phyloP scores from a whole-genome alignment of 202 grass and related monocot species.

The Dendrocalamus latiflorus region DNA sequence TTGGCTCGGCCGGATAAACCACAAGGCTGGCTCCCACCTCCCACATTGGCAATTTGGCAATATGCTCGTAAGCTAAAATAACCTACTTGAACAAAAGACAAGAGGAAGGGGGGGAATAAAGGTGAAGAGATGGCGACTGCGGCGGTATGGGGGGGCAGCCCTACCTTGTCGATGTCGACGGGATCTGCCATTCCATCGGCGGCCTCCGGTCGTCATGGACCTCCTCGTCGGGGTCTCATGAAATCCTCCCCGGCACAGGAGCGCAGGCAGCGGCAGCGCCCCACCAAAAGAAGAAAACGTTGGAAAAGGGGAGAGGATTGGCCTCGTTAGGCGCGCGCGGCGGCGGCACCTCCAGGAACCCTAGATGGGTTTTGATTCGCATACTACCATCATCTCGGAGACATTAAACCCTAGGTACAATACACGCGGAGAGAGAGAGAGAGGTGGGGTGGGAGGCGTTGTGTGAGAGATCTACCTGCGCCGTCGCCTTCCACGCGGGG shows the following conservation, averaged over 20 bases:
- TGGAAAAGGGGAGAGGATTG: not conserved
- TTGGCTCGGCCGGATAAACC: not conserved
- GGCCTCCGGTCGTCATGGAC: slow-evolving; percentile 65
- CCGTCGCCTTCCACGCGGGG: no score
- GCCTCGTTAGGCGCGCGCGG: no score
- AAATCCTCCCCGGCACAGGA: not conserved
- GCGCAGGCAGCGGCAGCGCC: not conserved
- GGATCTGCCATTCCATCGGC: slow-evolving; percentile 89
- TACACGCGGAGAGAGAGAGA: no score
- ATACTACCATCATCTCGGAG: no score
- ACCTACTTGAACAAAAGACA: not conserved
- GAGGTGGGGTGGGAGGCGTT: no score
- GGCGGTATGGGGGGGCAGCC: not conserved
- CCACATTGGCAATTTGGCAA: not conserved
- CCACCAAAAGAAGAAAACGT: not conserved
- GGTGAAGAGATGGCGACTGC: not conserved
- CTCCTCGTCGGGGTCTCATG: slow-evolving; percentile 48
- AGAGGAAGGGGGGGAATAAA: not conserved
- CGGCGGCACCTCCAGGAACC: no score
- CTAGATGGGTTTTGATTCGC: no score
- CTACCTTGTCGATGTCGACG: slow-evolving; percentile 79
- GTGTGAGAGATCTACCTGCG: no score
- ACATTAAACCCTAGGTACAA: no score
- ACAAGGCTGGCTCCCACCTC: not conserved
- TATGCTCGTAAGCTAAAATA: not conserved